Evolutionary conservation across 1,139 yeast species (phyloP).

Genomic region (Suhomyces panamericanus): DNA sequence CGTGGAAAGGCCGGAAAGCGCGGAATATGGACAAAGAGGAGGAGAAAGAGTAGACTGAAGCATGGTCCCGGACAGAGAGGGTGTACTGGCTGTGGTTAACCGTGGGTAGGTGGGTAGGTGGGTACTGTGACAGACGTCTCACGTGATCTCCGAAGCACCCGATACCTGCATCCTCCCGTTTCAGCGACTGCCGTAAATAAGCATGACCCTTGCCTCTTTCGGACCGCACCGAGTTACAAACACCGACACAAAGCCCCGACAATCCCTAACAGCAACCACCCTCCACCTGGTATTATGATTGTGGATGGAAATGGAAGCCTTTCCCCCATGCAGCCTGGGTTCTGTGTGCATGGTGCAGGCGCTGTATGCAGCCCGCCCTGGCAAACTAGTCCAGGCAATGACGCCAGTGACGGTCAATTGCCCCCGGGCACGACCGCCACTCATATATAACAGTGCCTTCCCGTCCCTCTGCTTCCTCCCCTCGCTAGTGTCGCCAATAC

Average conservation of each 20-base stretch:
- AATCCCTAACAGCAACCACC: slow-evolving; percentile 11
- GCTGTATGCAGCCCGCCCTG: slow-evolving; percentile 1
- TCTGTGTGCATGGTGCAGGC: too few species aligned
- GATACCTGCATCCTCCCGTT: slow-evolving; percentile 16
- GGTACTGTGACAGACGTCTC: too few species aligned
- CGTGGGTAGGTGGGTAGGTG: too few species aligned
- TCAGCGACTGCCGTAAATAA: slow-evolving; percentile 13
- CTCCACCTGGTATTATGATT: slow-evolving; percentile 8
- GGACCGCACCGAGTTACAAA: slow-evolving; percentile 11
- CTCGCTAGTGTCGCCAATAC: neutral
- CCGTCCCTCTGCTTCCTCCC: neutral
- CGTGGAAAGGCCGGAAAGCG: too few species aligned
- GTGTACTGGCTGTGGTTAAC: too few species aligned
- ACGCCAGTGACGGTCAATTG: slow-evolving; percentile 5
- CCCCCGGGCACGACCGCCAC: slow-evolving; percentile 7
- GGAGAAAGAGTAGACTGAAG: too few species aligned
- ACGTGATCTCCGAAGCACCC: slow-evolving; percentile 19
- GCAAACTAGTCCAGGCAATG: slow-evolving; percentile 1
- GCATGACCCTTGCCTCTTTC: slow-evolving; percentile 19
- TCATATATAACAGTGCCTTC: slow-evolving; percentile 4
- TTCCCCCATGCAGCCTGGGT: slow-evolving; percentile 1
- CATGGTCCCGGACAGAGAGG: too few species aligned
- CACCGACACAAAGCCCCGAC: slow-evolving; percentile 9
- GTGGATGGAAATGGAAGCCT: slow-evolving; percentile 9
- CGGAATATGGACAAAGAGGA: too few species aligned